These are phyloP conservation scores for Beauveria rudraprayagi DNA, from an alignment of 2,329 filamentous ascomycete species.

Conservation along the genomic window DNA sequence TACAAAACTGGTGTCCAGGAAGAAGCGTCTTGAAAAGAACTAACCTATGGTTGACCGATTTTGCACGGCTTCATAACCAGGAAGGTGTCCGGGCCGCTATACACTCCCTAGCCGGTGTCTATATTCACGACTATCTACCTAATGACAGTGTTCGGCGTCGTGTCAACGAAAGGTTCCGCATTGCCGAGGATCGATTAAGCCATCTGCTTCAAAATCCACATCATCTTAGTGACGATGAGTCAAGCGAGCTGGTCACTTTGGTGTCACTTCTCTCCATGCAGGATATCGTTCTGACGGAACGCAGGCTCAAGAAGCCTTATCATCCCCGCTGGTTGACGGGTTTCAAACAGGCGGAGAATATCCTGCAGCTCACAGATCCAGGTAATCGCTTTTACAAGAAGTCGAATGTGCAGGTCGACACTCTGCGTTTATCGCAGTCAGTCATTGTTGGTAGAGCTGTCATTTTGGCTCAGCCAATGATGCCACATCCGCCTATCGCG, in stretches of 20 bases:
- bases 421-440: conserved; percentile 29
- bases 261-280: conserved; percentile 31
- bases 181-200: conserved; percentile 24
- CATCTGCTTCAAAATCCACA: conserved; percentile 20
- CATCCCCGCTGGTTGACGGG: conserved; percentile 31
- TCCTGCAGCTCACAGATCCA: conserved; percentile 28
- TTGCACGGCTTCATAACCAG: conserved; percentile 30
- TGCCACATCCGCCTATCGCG: conserved; percentile 20
- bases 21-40: conserved; percentile 29
- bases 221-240: conserved; percentile 16
- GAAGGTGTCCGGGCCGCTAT: conserved; percentile 29
- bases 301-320: conserved; percentile 24
- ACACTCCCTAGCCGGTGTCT: conserved; percentile 32
- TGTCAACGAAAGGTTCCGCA: conserved; percentile 26
- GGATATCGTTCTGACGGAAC: conserved; percentile 31
- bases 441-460: conserved; percentile 32
- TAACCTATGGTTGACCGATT: conserved; percentile 33
- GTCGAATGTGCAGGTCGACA: conserved; percentile 25
- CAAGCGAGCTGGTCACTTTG: conserved; percentile 29
- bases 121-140: conserved; percentile 33
- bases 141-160: conserved; percentile 22
- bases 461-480: conserved; percentile 33
- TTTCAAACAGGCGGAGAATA: conserved; percentile 26
- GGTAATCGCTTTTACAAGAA: conserved; percentile 29
- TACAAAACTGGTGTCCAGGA: conserved; percentile 33